Evolutionary conservation across 805 yeast genomes (phyloP), one percentile per base, ranked within the genome.

Genomic region (Allodekkera sacchari): DNA sequence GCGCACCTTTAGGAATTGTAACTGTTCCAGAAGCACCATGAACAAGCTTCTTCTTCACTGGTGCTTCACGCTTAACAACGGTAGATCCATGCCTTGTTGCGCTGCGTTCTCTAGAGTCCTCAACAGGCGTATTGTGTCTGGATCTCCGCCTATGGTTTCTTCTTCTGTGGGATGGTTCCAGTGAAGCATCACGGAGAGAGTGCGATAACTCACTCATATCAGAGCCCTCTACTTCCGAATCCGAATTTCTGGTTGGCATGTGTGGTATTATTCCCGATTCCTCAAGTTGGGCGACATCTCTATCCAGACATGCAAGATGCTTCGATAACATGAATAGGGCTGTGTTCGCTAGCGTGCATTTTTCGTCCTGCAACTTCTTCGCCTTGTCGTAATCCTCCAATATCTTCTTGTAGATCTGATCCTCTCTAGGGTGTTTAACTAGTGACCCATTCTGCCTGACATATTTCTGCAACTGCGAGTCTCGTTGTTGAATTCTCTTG

Each of bases 391-490:
- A 72, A 35, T 81, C 89, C 27, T 78, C 80, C 27, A 71, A 68
- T 6, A 88, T 80, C 44, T 77, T 78, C 18, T 71, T 66, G 43
- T 72, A 71, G 4, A 81, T 47, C 38, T 68, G 76, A 28, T 64
- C 72, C 50, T 89, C 98, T 41, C 84, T 81, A 2, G 96, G 92
- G 53, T 80, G 80, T 41, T 77, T 82, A 1, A 79, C 69, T 26
- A 80, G 57, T 1, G 95, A 79, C 1, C 96, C 96, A 55, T 83
- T 76, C 30, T 82, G 78, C 41, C 79, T 74, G 38, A 87, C 82
- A 52, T 74, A 79, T 52, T 85, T 87, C 49, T 83, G 95, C 33
- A 89, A 59, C 40, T 77, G 83, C n/a, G 71, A 64, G 48, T 89
- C 97, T 42, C 79, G 68, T 36, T 74, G 77, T 43, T 70, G 76